Evolutionary conservation across 2,329 filamentous ascomycete species (phyloP).

Genomic region (Catunica adiposa): DNA sequence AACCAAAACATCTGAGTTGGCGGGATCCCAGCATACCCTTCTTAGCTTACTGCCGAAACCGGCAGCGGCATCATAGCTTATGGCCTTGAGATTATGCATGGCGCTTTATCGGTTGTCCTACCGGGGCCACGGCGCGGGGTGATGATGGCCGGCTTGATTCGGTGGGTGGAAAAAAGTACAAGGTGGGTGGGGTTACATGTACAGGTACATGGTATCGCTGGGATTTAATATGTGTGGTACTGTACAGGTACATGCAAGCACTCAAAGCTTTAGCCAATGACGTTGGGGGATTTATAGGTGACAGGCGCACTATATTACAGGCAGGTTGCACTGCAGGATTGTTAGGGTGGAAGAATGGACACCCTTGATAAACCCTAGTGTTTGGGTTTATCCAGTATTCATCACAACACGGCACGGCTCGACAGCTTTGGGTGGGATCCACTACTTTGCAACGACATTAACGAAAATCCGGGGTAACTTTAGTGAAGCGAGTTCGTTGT

Average conservation of each 20-base stretch:
- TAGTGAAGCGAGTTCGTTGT: too few relatives aligned
- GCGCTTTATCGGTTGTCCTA: slow-evolving; percentile 18
- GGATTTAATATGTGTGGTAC: background rate
- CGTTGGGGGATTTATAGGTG: background rate
- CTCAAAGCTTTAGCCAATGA: slow-evolving; percentile 6
- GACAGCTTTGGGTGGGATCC: too few relatives aligned
- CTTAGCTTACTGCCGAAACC: background rate
- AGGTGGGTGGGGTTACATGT: background rate
- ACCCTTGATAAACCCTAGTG: too few relatives aligned
- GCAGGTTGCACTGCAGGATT: background rate
- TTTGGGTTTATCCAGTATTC: too few relatives aligned
- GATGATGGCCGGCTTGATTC: slow-evolving; percentile 3
- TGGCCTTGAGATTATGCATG: background rate
- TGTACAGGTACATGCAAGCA: slow-evolving; percentile 7
- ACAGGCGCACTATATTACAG: background rate
- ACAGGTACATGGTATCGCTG: background rate
- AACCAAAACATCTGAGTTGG: background rate
- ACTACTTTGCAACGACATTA: too few relatives aligned
- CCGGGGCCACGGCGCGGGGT: slow-evolving; percentile 27
- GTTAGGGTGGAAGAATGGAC: background rate
- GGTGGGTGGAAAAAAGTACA: background rate
- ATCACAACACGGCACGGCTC: too few relatives aligned
- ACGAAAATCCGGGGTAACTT: too few relatives aligned
- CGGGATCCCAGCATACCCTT: background rate
- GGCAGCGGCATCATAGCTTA: background rate